Base-by-base conservation (phyloP, 1,284 basidiomycete genomes). In the Puccinia horiana region DNA sequence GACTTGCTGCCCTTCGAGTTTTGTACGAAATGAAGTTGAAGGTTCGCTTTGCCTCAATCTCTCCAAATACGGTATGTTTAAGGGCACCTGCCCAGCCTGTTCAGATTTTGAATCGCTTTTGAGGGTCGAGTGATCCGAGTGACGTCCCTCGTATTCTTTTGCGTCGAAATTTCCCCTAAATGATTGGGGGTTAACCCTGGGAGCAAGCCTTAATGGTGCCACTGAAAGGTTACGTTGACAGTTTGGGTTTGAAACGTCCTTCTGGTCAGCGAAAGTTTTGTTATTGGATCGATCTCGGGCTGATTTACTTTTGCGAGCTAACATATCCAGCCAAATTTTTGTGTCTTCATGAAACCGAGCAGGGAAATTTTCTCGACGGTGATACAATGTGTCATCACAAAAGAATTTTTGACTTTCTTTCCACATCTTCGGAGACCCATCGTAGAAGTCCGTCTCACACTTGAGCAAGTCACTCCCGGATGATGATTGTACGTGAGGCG, bases 321-420 rank as follows among this genome's bases (percentile, higher is more conserved):
- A 37, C 12, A 6, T 26, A 1, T 72, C 69, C 16, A 72, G 69
- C 69, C 69, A 72, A 32, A 49, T 18, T 26, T 72, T 47, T 5
- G 69, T 72, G 29, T 72, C 69, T 72, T 72, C 69, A 49, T 29
- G 44, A 20, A 72, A 54, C 26, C 29, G 69, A n/a, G 11, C 40
- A n/a, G 20, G 18, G 2, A 37, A 65, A 23, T 65, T 65, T 32
- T 37, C 40, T 42, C 40, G 35, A 23, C 37, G 11, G 18, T 65
- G 37, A 65, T 65, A 42, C 11, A 65, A 20, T n/a, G 20, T 65
- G 37, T 65, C 37, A 65, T 65, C 63, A 42, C 37, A 40, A 26
- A 65, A 65, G 63, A 65, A 65, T 42, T n/a, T 40, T 42, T 65
- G 63, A 42, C 63, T 65, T 42, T 65, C 18, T n/a, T 65, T 65